Conservation (phyloP, 2,329 filamentous ascomycete genomes). For the Nigrograna mackinnonii region DNA sequence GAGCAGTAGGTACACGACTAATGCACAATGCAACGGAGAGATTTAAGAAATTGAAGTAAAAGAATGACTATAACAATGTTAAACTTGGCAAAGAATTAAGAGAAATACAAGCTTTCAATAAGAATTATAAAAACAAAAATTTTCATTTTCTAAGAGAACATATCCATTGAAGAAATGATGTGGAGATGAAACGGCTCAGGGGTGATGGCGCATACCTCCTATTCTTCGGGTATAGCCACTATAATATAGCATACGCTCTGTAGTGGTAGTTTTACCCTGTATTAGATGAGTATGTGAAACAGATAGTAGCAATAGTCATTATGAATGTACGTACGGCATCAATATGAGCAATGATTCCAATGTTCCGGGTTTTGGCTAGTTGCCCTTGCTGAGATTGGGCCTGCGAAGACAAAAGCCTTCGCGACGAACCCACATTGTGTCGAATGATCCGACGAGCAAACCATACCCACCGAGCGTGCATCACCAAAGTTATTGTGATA, state of each 20-base stretch:
- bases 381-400: slow-evolving; percentile 19
- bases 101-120: background rate
- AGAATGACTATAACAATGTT: background rate
- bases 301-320: background rate
- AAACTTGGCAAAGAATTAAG: background rate
- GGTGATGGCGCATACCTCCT: slow-evolving; percentile 57
- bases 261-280: slow-evolving; percentile 93
- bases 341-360: slow-evolving; percentile 98
- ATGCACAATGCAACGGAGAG: background rate
- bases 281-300: background rate
- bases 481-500: slow-evolving; percentile 24
- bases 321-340: slow-evolving; percentile 68
- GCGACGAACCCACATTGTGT: slow-evolving; percentile 30
- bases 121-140: too few species aligned
- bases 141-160: too few species aligned
- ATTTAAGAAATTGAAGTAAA: background rate
- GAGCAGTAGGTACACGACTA: background rate
- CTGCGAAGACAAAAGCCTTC: slow-evolving; percentile 33
- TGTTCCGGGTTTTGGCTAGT: slow-evolving; percentile 78
- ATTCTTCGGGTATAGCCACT: slow-evolving; percentile 86
- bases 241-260: slow-evolving; percentile 98
- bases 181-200: background rate
- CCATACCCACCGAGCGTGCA: slow-evolving; percentile 37
- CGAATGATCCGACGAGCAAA: slow-evolving; percentile 37
- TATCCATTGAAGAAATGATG: background rate